Evolutionary conservation across 1,139 yeast genomes (phyloP), one percentile per base, ranked within the genome.

Genomic region (Ashbya aceris): DNA sequence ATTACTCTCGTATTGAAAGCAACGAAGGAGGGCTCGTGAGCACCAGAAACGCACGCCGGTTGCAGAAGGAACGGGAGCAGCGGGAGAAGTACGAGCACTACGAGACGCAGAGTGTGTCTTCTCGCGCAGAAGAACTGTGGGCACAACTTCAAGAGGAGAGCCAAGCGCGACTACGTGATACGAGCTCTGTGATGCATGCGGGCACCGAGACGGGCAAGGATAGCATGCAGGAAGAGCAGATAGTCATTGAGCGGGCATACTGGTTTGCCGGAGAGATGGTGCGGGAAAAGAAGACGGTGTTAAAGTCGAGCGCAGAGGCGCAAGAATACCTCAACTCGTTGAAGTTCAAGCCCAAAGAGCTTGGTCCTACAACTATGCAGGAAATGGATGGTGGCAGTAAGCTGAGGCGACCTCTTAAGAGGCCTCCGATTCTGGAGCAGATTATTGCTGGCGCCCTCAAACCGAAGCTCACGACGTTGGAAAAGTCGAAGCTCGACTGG

Each of bases 401-500:
- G 26, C 46, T 67, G 27, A 49, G 69, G 41, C 55, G 62, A 35
- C 65, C 67, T 9, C 65, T 84, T 46, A 86, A 85, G 56, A 69
- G 95, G 49, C 80, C 85, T 2, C 79, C 94, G 6, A 65, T 89
- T 38, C 69, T 87, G 27, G 96, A 86, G 52, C 86, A 77, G 34
- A 73, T 79, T 23, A 74, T 77, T 13, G 67, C 73, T 36, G 77
- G 78, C 37, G 67, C 82, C 7, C 70, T 77, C 44, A 68, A 70
- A 45, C 77, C 79, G 38, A 89, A 87, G 60, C 69, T 93, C 47
- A 84, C 95, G 13, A 93, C 98, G 0, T 68, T 91, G 48, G 97
- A 93, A 60, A 91, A 91, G 61, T 84, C 95, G 2, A 71, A 95
- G 47, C 70, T 91, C 45, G 98, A 91, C 62, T 91, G 98, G 96